Percentiles rank a stretch among this genome's conserved stretches.
phyloP scores from a whole-genome alignment of 1,284 basidiomycete species.

The Malassezia pachydermatis region DNA sequence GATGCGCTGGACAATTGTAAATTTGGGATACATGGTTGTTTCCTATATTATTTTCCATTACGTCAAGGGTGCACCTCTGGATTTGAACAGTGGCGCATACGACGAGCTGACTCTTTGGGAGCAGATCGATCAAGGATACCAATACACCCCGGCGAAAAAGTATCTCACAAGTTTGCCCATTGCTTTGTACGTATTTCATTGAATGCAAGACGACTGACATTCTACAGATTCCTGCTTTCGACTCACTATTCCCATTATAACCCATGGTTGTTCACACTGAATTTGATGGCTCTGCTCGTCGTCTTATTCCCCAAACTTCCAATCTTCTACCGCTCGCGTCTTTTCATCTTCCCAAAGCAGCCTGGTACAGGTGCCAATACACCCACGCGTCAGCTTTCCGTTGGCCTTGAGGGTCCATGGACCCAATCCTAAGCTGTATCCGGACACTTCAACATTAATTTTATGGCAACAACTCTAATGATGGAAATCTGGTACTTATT shows the following conservation, averaged over 20 bases:
- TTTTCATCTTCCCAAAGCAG: conserved; percentile 4
- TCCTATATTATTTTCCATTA: conserved; percentile 98
- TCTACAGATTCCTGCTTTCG: conserved; percentile 83
- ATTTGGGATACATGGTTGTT: conserved; percentile 80
- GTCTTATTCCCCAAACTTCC: conserved; percentile 94
- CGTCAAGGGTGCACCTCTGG: conserved; percentile 92
- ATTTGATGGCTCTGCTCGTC: conserved; percentile 71
- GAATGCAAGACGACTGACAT: too few species aligned
- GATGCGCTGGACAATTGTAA: conserved; percentile 89
- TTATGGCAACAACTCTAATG: too few species aligned
- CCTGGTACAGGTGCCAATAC: conserved; percentile 1
- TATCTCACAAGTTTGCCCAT: conserved; percentile 89
- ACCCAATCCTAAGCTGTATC: too few species aligned
- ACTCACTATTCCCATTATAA: conserved; percentile 82
- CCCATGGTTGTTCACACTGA: conserved; percentile 82
- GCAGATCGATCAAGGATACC: conserved; percentile 95
- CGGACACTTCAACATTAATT: too few species aligned
- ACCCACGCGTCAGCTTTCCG: not conserved
- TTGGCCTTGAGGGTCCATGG: too few species aligned
- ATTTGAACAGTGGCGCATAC: conserved; percentile 76
- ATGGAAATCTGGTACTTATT: too few species aligned
- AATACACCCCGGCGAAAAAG: conserved; percentile 96
- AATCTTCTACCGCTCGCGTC: conserved; percentile 49
- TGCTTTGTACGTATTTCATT: conserved; percentile 64
- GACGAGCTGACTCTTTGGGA: conserved; percentile 98